These are phyloP conservation scores for Penicillium sp. DNA, from an alignment of 2,329 filamentous ascomycete genomes.

Conservation along the genomic window DNA sequence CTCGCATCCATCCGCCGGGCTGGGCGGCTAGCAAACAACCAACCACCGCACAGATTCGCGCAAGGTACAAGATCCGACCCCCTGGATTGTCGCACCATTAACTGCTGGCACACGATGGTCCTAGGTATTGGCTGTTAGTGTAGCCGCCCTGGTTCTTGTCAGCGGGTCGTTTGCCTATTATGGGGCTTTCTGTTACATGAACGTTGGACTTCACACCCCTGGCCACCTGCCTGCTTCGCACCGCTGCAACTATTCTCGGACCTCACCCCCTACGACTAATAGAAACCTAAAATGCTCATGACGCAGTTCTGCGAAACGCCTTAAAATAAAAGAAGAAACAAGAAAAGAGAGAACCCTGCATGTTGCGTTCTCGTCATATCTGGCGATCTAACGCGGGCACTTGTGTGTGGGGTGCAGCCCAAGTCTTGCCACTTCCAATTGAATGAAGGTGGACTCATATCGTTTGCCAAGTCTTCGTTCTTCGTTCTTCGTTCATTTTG, in stretches of 20 bases:
- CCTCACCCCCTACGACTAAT: constrained; percentile 14
- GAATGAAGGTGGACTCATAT: background rate
- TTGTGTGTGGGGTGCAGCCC: background rate
- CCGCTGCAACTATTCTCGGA: background rate
- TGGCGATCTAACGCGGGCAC: background rate
- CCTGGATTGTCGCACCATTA: constrained; percentile 23
- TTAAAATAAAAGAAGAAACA: background rate
- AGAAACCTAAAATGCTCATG: constrained; percentile 9
- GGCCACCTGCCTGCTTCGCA: background rate
- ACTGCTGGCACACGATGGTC: constrained; percentile 8
- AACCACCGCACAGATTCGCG: constrained; percentile 18
- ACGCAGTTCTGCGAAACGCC: constrained; percentile 2
- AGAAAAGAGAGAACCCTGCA: background rate
- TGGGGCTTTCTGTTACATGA: background rate
- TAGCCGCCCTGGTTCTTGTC: constrained; percentile 4
- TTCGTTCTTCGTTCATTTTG: too few relatives aligned
- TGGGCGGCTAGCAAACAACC: constrained; percentile 21
- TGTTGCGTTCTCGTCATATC: background rate
- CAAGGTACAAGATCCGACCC: constrained; percentile 14
- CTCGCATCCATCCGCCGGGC: constrained; percentile 17
- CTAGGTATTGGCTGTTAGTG: constrained; percentile 17
- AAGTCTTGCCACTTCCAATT: background rate
- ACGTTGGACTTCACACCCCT: background rate
- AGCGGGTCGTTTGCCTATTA: constrained; percentile 18
- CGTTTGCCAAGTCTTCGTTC: background rate